Evolutionary conservation across 2,329 filamentous ascomycete genomes (phyloP).

Genomic region (Fusarium sp.): DNA sequence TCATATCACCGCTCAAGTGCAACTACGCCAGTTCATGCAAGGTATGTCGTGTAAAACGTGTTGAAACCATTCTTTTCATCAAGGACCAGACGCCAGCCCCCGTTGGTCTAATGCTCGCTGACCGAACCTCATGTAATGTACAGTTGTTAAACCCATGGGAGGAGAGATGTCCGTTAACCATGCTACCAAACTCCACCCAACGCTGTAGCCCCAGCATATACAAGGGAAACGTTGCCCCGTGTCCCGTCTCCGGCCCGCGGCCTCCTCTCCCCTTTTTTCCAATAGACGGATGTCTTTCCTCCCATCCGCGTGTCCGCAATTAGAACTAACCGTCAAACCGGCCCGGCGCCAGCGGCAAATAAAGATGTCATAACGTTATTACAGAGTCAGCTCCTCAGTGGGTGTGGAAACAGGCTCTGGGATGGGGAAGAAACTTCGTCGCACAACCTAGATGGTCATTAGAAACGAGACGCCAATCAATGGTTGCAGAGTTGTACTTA

Average conservation of each 20-base stretch:
- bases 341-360: conserved; percentile 27
- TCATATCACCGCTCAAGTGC: neutral
- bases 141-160: conserved; percentile 58
- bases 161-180: conserved; percentile 66
- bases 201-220: conserved; percentile 48
- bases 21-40: neutral
- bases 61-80: conserved; percentile 44
- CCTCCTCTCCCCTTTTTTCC: conserved; percentile 21
- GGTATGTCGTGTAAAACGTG: neutral
- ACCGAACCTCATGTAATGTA: conserved; percentile 60
- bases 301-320: conserved; percentile 27
- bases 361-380: conserved; percentile 40
- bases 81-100: conserved; percentile 51
- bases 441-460: conserved; percentile 47
- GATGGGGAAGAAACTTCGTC: conserved; percentile 57
- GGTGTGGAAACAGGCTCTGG: conserved; percentile 48
- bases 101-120: conserved; percentile 61
- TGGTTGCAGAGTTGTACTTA: conserved; percentile 63
- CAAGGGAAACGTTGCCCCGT: conserved; percentile 39
- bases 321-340: conserved; percentile 32
- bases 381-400: conserved; percentile 46
- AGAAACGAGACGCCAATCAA: conserved; percentile 1
- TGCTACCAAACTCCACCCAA: conserved; percentile 47
- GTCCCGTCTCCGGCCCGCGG: conserved; percentile 24
- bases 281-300: conserved; percentile 2